These are phyloP conservation scores for Penicillium thymicola DNA, from an alignment of 2,329 filamentous ascomycete species.

Conservation along the genomic window DNA sequence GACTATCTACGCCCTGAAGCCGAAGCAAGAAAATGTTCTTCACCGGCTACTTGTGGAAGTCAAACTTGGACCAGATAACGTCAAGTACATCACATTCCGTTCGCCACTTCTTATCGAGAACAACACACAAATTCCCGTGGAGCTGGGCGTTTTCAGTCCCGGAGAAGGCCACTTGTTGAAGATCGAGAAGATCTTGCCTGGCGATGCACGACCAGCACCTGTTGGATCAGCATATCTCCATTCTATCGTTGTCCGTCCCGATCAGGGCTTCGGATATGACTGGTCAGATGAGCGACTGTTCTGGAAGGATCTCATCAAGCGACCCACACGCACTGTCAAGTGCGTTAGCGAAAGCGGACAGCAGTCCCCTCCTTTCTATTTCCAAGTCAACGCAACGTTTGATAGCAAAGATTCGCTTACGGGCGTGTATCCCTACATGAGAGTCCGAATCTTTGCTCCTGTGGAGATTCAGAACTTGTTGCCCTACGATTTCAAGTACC, in stretches of 20 bases:
- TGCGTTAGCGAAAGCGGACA: slow-evolving; percentile 84
- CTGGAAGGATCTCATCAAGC: slow-evolving; percentile 87
- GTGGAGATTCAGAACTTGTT: slow-evolving; percentile 92
- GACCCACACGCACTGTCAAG: slow-evolving; percentile 79
- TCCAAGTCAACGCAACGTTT: slow-evolving; percentile 85
- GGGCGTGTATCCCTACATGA: slow-evolving; percentile 90
- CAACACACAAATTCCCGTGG: slow-evolving; percentile 91
- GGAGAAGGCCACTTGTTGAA: slow-evolving; percentile 87
- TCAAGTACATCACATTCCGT: slow-evolving; percentile 95
- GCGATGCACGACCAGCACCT: slow-evolving; percentile 82
- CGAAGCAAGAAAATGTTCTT: slow-evolving; percentile 77
- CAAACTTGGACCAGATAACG: slow-evolving; percentile 84
- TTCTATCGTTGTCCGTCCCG: slow-evolving; percentile 80
- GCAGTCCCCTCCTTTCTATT: slow-evolving; percentile 79
- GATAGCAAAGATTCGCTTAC: slow-evolving; percentile 81
- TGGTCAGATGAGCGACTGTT: slow-evolving; percentile 89
- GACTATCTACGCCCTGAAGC: slow-evolving; percentile 80
- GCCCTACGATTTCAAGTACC: slow-evolving; percentile 98
- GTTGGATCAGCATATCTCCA: slow-evolving; percentile 91
- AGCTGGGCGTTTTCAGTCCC: slow-evolving; percentile 84
- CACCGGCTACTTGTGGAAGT: slow-evolving; percentile 93
- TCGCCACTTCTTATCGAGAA: slow-evolving; percentile 93
- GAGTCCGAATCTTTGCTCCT: slow-evolving; percentile 83
- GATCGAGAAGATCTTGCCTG: slow-evolving; percentile 95
- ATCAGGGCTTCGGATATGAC: slow-evolving; percentile 92